phyloP scores from a whole-genome alignment of 129 eudicot species.

The Saussurea involucrata region DNA sequence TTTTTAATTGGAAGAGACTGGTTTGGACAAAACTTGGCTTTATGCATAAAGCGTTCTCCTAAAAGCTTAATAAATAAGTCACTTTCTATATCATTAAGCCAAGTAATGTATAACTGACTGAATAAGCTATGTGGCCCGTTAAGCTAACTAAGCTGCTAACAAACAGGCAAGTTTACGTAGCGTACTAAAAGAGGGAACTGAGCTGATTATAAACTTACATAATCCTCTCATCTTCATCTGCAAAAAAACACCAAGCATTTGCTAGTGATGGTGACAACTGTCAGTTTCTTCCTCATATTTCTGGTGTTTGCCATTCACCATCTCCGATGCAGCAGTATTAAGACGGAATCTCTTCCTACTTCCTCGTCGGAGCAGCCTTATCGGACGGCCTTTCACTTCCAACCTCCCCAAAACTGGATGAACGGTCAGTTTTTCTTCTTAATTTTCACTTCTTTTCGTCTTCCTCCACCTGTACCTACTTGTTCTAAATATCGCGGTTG shows the following conservation, averaged over 20 bases:
- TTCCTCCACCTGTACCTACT: background rate
- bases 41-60: no score
- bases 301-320: conserved; percentile 8
- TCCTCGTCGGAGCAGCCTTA: conserved; percentile 22
- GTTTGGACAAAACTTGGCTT: no score
- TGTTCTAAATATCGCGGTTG: background rate
- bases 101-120: no score
- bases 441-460: background rate
- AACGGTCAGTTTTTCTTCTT: conserved; percentile 39
- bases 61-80: no score
- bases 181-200: background rate
- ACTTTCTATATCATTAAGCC: no score
- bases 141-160: no score
- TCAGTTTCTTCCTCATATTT: background rate
- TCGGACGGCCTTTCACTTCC: conserved; percentile 44
- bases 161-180: no score
- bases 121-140: no score
- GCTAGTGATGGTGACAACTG: conserved; percentile 1
- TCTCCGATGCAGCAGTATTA: conserved; percentile 18
- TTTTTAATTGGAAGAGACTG: no score
- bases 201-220: background rate
- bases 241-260: conserved; percentile 7
- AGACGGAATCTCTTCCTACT: conserved; percentile 1
- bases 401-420: conserved; percentile 64
- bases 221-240: conserved; percentile 3